Percentiles rank a stretch among this genome's conserved stretches.
Conservation (phyloP, 768 basidiomycete genomes). For the Lentinula sp. region DNA sequence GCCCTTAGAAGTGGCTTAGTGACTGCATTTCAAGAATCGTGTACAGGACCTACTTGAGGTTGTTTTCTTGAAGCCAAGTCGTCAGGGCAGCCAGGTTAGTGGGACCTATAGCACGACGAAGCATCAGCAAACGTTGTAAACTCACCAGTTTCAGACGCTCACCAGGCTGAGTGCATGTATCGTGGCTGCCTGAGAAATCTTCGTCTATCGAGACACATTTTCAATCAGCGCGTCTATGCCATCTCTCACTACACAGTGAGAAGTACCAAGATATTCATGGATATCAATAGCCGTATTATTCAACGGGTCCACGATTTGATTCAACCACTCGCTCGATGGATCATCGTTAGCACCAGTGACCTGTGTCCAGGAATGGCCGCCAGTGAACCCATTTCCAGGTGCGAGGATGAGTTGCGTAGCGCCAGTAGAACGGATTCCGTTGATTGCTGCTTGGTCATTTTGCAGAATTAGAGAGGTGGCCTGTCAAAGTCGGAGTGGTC, state of each 20-base stretch:
- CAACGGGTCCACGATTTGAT: conserved; percentile 32
- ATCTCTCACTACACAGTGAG: no score
- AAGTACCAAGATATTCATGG: conserved; percentile 24
- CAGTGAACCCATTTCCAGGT: conserved; percentile 41
- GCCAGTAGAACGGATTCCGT: conserved; percentile 33
- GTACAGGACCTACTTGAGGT: conserved; percentile 27
- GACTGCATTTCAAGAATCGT: no score
- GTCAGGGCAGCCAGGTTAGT: conserved; percentile 36
- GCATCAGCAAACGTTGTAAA: neutral
- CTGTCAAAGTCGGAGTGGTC: conserved; percentile 12
- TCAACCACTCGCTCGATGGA: conserved; percentile 37
- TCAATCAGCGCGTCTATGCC: neutral
- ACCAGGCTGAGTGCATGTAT: conserved; percentile 37
- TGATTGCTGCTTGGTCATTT: conserved; percentile 40
- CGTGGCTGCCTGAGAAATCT: conserved; percentile 38
- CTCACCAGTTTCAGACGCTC: neutral
- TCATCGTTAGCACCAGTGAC: conserved; percentile 24
- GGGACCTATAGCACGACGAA: conserved; percentile 17
- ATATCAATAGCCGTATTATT: conserved; percentile 40
- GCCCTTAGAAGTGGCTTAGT: conserved; percentile 20
- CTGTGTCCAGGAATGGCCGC: conserved; percentile 39
- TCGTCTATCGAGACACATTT: conserved; percentile 17
- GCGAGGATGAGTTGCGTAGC: conserved; percentile 38
- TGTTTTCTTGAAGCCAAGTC: conserved; percentile 33
- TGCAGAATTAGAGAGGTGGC: conserved; percentile 32